A percentile compares a stretch with the other conserved stretches of the same genome.
Evolutionary conservation across 2,329 filamentous ascomycete genomes (phyloP).

Genomic region (Amesomyces nigricolor): DNA sequence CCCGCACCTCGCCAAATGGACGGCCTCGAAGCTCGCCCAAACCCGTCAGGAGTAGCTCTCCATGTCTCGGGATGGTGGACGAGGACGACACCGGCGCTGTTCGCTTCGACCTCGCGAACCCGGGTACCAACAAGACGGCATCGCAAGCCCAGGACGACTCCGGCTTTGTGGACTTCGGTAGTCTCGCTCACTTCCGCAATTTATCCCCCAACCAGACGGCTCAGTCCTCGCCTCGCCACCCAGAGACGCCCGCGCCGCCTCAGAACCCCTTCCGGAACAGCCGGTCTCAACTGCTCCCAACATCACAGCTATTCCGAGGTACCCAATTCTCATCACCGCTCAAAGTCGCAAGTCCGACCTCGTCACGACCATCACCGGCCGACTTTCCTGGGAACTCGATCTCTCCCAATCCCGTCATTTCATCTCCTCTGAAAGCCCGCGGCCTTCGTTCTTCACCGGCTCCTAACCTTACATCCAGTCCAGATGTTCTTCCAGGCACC

Average conservation of each 20-base stretch:
- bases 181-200: conserved; percentile 7
- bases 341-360: conserved; percentile 49
- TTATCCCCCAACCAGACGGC: conserved; percentile 10
- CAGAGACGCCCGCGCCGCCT: conserved; percentile 46
- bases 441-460: conserved; percentile 42
- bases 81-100: conserved; percentile 50
- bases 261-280: conserved; percentile 44
- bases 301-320: conserved; percentile 50
- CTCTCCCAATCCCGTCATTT: conserved; percentile 40
- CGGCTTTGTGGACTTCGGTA: conserved; percentile 25
- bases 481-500: conserved; percentile 21
- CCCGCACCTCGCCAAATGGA: conserved; percentile 19
- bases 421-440: conserved; percentile 47
- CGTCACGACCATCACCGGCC: conserved; percentile 51
- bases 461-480: conserved; percentile 21
- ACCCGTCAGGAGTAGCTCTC: conserved; percentile 12
- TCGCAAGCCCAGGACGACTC: conserved; percentile 29
- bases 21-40: conserved; percentile 28
- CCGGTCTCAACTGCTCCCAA: conserved; percentile 33
- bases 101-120: conserved; percentile 38
- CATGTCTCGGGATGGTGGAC: conserved; percentile 34
- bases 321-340: conserved; percentile 50
- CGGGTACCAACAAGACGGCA: conserved; percentile 35
- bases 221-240: conserved; percentile 17
- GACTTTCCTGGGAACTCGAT: conserved; percentile 39